A percentile compares a stretch with the other conserved stretches of the same genome.
Conservation (phyloP, 768 basidiomycete species). For the Chlorophyllum brunneum region DNA sequence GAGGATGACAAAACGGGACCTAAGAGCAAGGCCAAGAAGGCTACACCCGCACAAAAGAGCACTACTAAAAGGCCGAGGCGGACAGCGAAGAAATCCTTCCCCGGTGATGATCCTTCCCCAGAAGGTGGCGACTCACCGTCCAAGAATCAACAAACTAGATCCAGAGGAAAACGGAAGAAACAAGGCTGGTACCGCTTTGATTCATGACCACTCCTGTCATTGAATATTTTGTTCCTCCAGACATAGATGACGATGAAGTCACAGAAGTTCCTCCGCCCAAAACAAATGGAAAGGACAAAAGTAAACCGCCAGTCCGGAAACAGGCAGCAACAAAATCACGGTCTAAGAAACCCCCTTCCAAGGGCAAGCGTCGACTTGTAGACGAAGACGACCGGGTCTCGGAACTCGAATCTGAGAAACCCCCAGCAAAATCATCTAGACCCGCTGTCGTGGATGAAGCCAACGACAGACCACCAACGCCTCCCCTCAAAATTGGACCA, state of each 20-base stretch:
- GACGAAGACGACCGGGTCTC: no score
- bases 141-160: background rate
- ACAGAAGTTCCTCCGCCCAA: background rate
- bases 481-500: background rate
- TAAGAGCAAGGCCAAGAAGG: background rate
- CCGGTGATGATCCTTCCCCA: background rate
- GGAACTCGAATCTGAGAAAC: no score
- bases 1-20: background rate
- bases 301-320: background rate
- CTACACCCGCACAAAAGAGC: background rate
- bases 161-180: conserved; percentile 8
- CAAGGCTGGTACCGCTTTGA: background rate
- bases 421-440: no score
- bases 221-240: background rate
- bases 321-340: background rate
- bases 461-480: background rate
- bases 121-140: background rate
- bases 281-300: background rate
- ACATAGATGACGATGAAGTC: background rate
- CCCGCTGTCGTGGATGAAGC: background rate
- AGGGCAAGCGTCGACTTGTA: background rate
- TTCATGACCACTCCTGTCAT: background rate
- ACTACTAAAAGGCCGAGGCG: background rate
- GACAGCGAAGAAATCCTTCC: background rate
- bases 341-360: conserved; percentile 1